These are phyloP conservation scores for Rhizopogon vulgaris DNA, from an alignment of 768 basidiomycete genomes.

Conservation along the genomic window DNA sequence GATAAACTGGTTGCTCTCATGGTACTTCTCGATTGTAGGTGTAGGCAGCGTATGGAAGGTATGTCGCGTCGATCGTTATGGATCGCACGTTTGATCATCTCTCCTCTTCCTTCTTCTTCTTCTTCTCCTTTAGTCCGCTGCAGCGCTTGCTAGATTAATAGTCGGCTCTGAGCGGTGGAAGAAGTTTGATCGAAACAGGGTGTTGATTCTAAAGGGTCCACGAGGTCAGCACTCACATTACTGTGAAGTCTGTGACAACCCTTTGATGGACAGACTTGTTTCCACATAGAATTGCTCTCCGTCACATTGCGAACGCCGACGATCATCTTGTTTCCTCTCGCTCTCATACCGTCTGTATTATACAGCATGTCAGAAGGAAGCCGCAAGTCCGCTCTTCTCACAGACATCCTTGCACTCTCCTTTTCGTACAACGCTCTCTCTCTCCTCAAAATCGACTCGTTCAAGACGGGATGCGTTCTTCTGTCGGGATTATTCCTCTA, in stretches of 20 bases:
- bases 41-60: slow-evolving; percentile 70
- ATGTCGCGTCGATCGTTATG: slow-evolving; percentile 12
- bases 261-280: slow-evolving; percentile 5
- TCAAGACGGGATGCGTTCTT: slow-evolving; percentile 79
- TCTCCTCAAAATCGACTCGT: slow-evolving; percentile 81
- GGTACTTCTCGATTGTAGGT: slow-evolving; percentile 66
- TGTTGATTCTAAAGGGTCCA: slow-evolving; percentile 40
- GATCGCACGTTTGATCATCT: background rate
- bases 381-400: slow-evolving; percentile 64
- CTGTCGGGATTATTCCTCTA: slow-evolving; percentile 85
- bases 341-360: slow-evolving; percentile 56
- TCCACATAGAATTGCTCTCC: slow-evolving; percentile 25
- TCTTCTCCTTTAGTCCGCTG: slow-evolving; percentile 35
- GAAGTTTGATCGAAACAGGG: slow-evolving; percentile 40
- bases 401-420: slow-evolving; percentile 69
- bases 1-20: slow-evolving; percentile 76
- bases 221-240: slow-evolving; percentile 27
- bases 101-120: background rate
- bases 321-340: slow-evolving; percentile 49
- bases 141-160: slow-evolving; percentile 42
- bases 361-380: slow-evolving; percentile 43
- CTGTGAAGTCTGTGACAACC: slow-evolving; percentile 3
- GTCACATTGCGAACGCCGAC: slow-evolving; percentile 56
- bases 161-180: slow-evolving; percentile 54
- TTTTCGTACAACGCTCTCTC: slow-evolving; percentile 78